Evolutionary conservation across 208 protist genomes (phyloP), one percentile per base, ranked within the genome.

Genomic region (Acanthamoeba comandoni): DNA sequence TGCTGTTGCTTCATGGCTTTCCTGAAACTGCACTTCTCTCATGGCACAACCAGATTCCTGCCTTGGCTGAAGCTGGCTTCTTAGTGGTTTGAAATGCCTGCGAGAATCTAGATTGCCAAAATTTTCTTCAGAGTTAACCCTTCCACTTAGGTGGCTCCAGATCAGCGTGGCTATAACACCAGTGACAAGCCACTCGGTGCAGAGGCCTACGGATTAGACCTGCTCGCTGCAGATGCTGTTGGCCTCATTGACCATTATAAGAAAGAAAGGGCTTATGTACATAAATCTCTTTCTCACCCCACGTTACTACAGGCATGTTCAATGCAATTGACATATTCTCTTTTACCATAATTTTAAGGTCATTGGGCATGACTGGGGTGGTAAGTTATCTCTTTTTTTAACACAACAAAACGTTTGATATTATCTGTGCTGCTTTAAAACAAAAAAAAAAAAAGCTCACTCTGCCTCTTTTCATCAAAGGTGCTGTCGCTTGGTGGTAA

Each of bases 11-110:
- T 7, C 70, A 79, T 53, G 70, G 70, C 9, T 79, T 79, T 19
- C 70, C 70, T 11, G 70, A 79, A 24, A 79, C 70, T 12, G 70
- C 70, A n/a, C 70, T 79, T 12, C 70, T 79, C 35, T 79, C 70
- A 4, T 79, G 70, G 70, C 70, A 79, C 39, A 49, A 79, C 48
- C 70, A 53, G 35, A 79, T 79, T 29, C 70, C 70, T 2, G 70
- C 24, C 9, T 49, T 79, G 48, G 70, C 57, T 2, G 70, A 35
- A 12, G 70, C 8, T 7, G 70, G 70, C 70, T 79, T 58, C 70
- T 79, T 79, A 17, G 70, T 79, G 9, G 70, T 79, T 39, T 26
- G n/a, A 11, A 71, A n/a, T n/a, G n/a, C n/a, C n/a, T n/a, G n/a
- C n/a, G n/a, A n/a, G n/a, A n/a, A n/a, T n/a, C n/a, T n/a, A n/a